Evolutionary conservation across 2,329 filamentous ascomycete species (phyloP).

Genomic region (Tolypocladium inflatum): DNA sequence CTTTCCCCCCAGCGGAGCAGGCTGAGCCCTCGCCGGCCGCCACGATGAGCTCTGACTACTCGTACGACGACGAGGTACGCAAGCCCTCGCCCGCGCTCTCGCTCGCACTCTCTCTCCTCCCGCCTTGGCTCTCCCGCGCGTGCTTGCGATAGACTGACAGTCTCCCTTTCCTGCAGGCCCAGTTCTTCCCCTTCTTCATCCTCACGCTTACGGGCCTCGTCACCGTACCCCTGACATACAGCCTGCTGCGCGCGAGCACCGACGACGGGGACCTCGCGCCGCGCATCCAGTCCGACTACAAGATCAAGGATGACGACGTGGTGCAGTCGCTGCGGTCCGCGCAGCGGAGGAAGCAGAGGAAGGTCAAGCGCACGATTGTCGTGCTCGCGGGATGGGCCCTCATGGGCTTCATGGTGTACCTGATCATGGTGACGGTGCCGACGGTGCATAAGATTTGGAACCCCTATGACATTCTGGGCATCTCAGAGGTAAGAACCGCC

Average conservation of each 20-base stretch:
- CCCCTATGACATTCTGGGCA: constrained; percentile 86
- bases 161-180: constrained; percentile 45
- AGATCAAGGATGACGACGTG: constrained; percentile 71
- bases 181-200: constrained; percentile 99
- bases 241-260: constrained; percentile 68
- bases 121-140: neutral
- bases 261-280: constrained; percentile 72
- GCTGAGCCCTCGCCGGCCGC: constrained; percentile 25
- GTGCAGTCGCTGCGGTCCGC: constrained; percentile 75
- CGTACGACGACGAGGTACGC: constrained; percentile 83
- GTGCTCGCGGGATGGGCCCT: constrained; percentile 70
- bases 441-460: constrained; percentile 79
- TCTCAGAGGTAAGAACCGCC: constrained; percentile 57
- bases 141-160: constrained; percentile 1
- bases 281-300: constrained; percentile 73
- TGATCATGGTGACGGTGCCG: constrained; percentile 71
- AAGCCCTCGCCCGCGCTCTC: neutral
- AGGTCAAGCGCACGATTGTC: constrained; percentile 72
- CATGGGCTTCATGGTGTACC: constrained; percentile 85
- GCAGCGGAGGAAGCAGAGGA: constrained; percentile 83
- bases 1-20: constrained; percentile 12
- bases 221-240: constrained; percentile 85
- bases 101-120: no score
- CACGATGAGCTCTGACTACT: constrained; percentile 90
- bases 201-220: constrained; percentile 81